Evolutionary conservation across 176 grass and related monocot genomes (phyloP).

Genomic region (Oryza coarctata): DNA sequence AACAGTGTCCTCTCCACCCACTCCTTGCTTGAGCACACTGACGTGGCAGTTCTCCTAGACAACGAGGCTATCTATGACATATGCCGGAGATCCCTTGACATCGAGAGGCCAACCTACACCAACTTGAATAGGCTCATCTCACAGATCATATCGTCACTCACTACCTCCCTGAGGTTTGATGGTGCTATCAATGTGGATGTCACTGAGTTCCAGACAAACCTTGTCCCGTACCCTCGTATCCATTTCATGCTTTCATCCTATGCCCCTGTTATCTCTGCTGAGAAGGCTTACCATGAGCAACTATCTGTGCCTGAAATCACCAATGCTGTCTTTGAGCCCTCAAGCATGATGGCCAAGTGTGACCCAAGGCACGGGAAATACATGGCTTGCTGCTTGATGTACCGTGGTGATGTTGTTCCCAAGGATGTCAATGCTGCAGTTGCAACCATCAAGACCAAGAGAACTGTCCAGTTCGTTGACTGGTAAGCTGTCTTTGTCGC

Average conservation of each 20-base stretch:
- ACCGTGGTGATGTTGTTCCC: slow-evolving; percentile 94
- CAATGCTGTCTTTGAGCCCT: slow-evolving; percentile 96
- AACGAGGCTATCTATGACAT: slow-evolving; percentile 98
- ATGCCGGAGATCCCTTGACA: slow-evolving; percentile 92
- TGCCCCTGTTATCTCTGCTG: slow-evolving; percentile 90
- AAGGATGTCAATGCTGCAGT: slow-evolving; percentile 98
- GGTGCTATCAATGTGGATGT: slow-evolving; percentile 97
- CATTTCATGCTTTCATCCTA: slow-evolving; percentile 99
- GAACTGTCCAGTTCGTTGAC: slow-evolving; percentile 95
- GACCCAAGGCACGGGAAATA: slow-evolving; percentile 97
- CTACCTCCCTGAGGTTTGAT: slow-evolving; percentile 94
- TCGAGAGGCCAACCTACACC: slow-evolving; percentile 93
- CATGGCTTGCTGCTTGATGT: slow-evolving; percentile 98
- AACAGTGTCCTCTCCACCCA: slow-evolving; percentile 98
- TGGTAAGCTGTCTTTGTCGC: slow-evolving; percentile 63
- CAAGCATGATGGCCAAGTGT: slow-evolving; percentile 99
- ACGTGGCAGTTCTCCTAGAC: slow-evolving; percentile 79
- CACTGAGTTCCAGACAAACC: slow-evolving; percentile 94
- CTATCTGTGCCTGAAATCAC: slow-evolving; percentile 96
- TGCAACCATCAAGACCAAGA: slow-evolving; percentile 97
- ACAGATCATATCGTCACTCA: slow-evolving; percentile 93
- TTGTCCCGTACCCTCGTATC: slow-evolving; percentile 93
- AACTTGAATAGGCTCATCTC: slow-evolving; percentile 96
- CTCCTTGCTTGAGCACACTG: slow-evolving; percentile 97
- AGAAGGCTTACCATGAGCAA: slow-evolving; percentile 99